Evolutionary conservation across 176 grass and related monocot genomes (phyloP), one percentile per base, ranked within the genome.

Genomic region (Hyparrhenia diplandra): DNA sequence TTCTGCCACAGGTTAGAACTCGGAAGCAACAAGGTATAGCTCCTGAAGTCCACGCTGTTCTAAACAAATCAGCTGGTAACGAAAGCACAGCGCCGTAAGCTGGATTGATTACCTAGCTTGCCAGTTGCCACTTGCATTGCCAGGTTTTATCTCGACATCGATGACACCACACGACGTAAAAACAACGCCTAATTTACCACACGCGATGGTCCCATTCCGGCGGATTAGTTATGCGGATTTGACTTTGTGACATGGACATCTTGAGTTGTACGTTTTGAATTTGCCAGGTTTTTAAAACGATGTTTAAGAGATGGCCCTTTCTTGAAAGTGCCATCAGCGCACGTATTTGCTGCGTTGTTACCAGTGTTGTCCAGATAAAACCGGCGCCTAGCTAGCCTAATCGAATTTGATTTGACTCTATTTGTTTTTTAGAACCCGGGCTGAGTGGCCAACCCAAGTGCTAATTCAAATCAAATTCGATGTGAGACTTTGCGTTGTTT

Each of bases 241-340:
- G 85, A 75, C 85, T 61, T 81, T 58, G 17, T 12, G 77, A 86
- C 28, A 34, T 25, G 64, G 65, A 49, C 66, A 9, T 46, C 18
- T 43, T 61, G 39, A 8, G 28, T 61, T 47, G 37, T 23, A 21
- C 21, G 21, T 27, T 76, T 42, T 68, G 35, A 76, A 67, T 84
- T 23, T 58, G 18, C 10, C 3, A 4, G 27, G 21, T 31, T 81
- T 52, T 24, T 57, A 10, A 75, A 67, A 52, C 13, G 29, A 39
- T 7, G 5, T 4, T n/a, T 47, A 25, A 28, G 35, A 74, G 47
- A 69, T 18, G 24, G 14, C 21, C 41, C 24, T 43, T 5, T 12
- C 18, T 8, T 9, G 28, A 75, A 75, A 75, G 14, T 55, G 20
- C 13, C 57, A 30, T 77, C 36, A 43, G 23, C 57, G 35, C 74